These are phyloP conservation scores for Capsella bursapastoris DNA, from an alignment of 345 rosid genomes.

Conservation along the genomic window DNA sequence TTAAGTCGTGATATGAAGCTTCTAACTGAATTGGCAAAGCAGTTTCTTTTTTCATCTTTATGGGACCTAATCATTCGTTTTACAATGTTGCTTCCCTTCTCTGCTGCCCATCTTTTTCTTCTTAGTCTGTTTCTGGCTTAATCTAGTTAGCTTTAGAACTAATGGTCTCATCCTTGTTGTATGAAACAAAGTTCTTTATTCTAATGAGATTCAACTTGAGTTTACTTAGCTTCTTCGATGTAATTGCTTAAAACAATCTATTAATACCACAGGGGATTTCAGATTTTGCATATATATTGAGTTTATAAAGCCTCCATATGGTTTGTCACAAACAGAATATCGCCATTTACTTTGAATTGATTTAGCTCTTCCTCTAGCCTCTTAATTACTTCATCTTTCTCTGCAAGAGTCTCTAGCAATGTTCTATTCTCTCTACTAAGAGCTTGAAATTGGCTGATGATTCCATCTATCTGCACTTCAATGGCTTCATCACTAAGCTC, in stretches of 20 bases:
- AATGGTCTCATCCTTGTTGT: slow-evolving; percentile 23
- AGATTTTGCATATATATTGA: slow-evolving; percentile 2
- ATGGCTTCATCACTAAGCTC: slow-evolving; percentile 84
- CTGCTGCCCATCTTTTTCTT: background rate
- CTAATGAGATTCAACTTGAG: slow-evolving; percentile 23
- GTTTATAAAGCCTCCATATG: slow-evolving; percentile 28
- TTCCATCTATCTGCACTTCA: slow-evolving; percentile 57
- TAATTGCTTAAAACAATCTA: background rate
- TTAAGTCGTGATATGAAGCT: slow-evolving; percentile 12
- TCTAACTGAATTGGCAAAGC: slow-evolving; percentile 11
- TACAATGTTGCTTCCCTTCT: too few relatives aligned
- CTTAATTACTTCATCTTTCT: slow-evolving; percentile 53
- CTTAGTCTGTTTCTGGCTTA: background rate
- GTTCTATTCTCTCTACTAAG: slow-evolving; percentile 52
- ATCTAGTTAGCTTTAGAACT: slow-evolving; percentile 27
- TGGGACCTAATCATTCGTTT: background rate
- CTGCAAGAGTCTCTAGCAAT: slow-evolving; percentile 46
- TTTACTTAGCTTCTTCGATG: slow-evolving; percentile 9
- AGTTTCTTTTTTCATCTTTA: slow-evolving; percentile 15
- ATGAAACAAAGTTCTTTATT: slow-evolving; percentile 34
- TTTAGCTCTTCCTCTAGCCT: slow-evolving; percentile 46
- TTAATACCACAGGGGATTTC: background rate
- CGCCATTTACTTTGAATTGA: background rate
- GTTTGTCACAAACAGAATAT: background rate
- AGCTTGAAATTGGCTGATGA: slow-evolving; percentile 56